Evolutionary conservation across 257 asterid genomes (phyloP).

Genomic region (Solanum tarijense): DNA sequence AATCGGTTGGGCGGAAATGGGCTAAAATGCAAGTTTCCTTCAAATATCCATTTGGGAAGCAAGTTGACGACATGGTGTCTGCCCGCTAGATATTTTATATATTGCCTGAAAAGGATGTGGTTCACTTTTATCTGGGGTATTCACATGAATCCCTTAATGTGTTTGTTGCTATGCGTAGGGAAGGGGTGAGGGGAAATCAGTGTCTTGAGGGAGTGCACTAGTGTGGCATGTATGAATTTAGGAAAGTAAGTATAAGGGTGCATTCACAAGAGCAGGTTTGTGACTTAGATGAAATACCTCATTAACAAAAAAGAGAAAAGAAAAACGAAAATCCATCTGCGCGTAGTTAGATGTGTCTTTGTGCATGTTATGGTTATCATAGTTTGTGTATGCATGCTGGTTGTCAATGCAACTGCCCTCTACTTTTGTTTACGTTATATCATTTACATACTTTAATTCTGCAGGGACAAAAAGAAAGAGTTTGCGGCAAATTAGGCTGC

Average conservation of each 20-base stretch:
- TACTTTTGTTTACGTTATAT: not conserved
- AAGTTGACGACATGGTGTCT: no score
- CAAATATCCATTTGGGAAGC: not conserved
- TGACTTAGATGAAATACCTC: not conserved
- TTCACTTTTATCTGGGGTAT: no score
- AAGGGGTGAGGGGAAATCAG: no score
- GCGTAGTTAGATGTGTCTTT: not conserved
- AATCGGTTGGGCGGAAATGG: no score
- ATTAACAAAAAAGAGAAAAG: not conserved
- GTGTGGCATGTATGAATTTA: no score
- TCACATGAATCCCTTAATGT: no score
- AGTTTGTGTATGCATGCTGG: not conserved
- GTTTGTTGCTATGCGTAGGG: no score
- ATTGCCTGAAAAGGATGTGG: no score
- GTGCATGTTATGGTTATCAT: not conserved
- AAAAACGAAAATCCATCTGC: not conserved
- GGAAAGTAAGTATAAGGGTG: no score
- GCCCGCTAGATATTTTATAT: no score
- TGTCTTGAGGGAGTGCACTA: no score
- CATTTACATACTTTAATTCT: not conserved
- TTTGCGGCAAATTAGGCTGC: conserved; percentile 52
- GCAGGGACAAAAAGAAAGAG: conserved; percentile 85
- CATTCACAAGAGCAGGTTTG: no score
- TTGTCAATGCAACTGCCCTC: not conserved
- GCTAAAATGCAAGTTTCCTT: not conserved